phyloP scores from a whole-genome alignment of 139 green algal genomes.

The Chlorella sp. region DNA sequence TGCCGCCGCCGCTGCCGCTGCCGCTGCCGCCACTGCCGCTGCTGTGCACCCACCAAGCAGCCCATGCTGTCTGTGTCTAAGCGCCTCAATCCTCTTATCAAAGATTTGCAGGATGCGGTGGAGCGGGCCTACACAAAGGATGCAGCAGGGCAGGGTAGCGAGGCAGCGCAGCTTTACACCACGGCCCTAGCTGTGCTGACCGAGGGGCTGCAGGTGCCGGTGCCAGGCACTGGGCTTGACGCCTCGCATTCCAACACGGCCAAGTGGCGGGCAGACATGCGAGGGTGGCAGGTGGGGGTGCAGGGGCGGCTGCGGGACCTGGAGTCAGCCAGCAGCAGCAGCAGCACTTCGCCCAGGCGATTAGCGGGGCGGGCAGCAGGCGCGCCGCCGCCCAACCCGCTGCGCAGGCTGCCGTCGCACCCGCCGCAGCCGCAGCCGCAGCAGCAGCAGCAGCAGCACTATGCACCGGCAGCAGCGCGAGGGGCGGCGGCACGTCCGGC shows the following conservation, averaged over 20 bases:
- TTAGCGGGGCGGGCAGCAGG: conserved; percentile 6
- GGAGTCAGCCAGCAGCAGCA: background rate
- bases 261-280: conserved; percentile 59
- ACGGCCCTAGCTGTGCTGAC: conserved; percentile 58
- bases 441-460: background rate
- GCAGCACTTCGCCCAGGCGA: background rate
- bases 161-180: conserved; percentile 62
- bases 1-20: background rate
- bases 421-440: conserved; percentile 59
- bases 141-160: conserved; percentile 22
- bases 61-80: background rate
- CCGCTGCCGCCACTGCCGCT: background rate
- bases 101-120: conserved; percentile 61
- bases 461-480: background rate
- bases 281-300: conserved; percentile 46
- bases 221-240: conserved; percentile 59
- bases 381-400: background rate
- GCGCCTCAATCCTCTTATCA: background rate
- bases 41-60: background rate
- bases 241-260: conserved; percentile 53
- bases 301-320: conserved; percentile 54
- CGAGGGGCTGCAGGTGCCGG: conserved; percentile 61
- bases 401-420: conserved; percentile 46
- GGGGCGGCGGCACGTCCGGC: background rate
- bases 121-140: conserved; percentile 62